Conservation (phyloP, 148 eudicot species). For the Vaccinium macrocarpon region DNA sequence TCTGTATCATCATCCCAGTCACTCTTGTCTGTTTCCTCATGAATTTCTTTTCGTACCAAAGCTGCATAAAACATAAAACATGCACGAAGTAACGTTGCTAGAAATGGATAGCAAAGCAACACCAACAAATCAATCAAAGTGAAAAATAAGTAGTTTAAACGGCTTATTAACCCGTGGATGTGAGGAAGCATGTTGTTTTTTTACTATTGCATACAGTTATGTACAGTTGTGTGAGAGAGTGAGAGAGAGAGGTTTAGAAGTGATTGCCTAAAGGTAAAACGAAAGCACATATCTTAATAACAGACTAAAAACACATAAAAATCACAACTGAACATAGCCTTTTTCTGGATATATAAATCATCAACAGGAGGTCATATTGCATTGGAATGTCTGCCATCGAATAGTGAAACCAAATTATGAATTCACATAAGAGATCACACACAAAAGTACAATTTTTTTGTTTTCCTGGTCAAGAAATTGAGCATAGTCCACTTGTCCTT, state of each 20-base stretch:
- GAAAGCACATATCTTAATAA: not conserved
- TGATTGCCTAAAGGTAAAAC: not conserved
- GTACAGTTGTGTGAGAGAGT: not conserved
- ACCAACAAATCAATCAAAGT: not conserved
- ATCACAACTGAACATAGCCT: not conserved
- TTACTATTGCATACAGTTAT: not conserved
- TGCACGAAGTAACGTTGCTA: not conserved
- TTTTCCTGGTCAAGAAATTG: slow-evolving; percentile 59
- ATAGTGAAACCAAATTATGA: not conserved
- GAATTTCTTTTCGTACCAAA: slow-evolving; percentile 54
- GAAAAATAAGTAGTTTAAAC: not conserved
- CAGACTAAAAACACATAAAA: not conserved
- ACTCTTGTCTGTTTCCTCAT: slow-evolving; percentile 62
- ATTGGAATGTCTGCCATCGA: not conserved
- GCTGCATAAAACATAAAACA: slow-evolving; percentile 33
- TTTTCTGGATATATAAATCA: not conserved
- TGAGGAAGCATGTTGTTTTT: not conserved
- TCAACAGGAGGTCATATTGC: not conserved
- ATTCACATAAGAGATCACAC: slow-evolving; percentile 15
- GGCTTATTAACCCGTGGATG: not conserved
- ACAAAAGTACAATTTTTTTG: slow-evolving; percentile 52
- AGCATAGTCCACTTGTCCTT: slow-evolving; percentile 56
- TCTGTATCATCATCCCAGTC: slow-evolving; percentile 51
- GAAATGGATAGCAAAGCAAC: not conserved
- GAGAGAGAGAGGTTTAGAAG: not conserved